Conservation (phyloP, 2,329 filamentous ascomycete genomes). For the Sporothrix humicola region DNA sequence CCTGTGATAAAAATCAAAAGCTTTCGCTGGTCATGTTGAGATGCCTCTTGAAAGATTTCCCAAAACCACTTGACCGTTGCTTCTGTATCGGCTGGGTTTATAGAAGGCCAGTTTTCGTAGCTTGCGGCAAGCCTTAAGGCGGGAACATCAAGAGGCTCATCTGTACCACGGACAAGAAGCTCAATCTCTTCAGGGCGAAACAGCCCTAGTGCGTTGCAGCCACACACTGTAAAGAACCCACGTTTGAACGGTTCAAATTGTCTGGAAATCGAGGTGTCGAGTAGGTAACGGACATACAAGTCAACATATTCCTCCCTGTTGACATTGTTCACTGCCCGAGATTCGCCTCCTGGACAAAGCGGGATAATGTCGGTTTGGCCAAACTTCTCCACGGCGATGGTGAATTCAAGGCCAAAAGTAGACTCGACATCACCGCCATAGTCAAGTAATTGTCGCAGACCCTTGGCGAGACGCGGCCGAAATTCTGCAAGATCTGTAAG, state of each 20-base stretch:
- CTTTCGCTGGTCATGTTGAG: conserved; percentile 72
- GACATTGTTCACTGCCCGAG: conserved; percentile 76
- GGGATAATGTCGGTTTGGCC: conserved; percentile 70
- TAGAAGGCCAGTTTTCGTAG: conserved; percentile 78
- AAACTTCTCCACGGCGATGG: conserved; percentile 77
- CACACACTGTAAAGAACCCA: conserved; percentile 91
- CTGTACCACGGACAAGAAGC: conserved; percentile 81
- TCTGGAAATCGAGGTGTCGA: conserved; percentile 76
- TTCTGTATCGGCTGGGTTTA: conserved; percentile 63
- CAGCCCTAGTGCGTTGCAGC: conserved; percentile 82
- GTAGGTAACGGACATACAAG: conserved; percentile 77
- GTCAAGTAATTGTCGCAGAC: conserved; percentile 76
- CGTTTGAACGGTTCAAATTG: conserved; percentile 95
- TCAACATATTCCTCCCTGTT: conserved; percentile 89
- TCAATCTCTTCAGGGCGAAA: conserved; percentile 94
- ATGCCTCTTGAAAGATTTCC: conserved; percentile 73
- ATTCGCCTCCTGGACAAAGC: conserved; percentile 75
- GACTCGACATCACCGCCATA: conserved; percentile 83
- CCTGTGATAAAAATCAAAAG: conserved; percentile 87
- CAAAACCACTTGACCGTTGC: conserved; percentile 85
- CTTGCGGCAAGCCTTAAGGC: conserved; percentile 76
- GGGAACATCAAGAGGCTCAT: conserved; percentile 79
- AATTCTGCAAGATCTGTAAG: conserved; percentile 85
- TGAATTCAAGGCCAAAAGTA: conserved; percentile 82
- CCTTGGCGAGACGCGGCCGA: conserved; percentile 74